Evolutionary conservation across 371 early-diverging fungal genomes (phyloP).

Genomic region (Phascolomyces articulosus): DNA sequence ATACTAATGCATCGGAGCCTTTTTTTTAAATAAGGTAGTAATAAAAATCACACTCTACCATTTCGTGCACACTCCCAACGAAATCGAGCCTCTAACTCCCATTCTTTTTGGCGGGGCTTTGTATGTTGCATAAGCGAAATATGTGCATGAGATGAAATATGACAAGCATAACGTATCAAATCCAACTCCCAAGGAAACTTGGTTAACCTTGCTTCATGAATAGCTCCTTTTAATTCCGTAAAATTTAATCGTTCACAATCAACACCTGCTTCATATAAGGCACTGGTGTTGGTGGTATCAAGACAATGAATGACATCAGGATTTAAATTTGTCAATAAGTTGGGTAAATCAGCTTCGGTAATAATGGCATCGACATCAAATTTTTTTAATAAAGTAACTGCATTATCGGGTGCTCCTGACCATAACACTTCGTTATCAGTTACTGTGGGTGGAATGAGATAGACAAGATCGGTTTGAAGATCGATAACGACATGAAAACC

Average conservation of each 20-base stretch:
- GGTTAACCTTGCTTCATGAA: conserved; percentile 24
- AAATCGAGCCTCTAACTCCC: conserved; percentile 60
- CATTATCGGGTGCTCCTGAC: conserved; percentile 50
- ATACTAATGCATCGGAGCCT: not conserved
- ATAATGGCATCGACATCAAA: conserved; percentile 58
- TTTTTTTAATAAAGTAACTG: conserved; percentile 31
- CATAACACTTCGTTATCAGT: conserved; percentile 44
- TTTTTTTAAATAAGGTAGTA: not conserved
- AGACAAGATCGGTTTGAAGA: conserved; percentile 28
- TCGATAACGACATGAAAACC: conserved; percentile 55
- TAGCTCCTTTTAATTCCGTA: not conserved
- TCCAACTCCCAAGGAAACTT: conserved; percentile 58
- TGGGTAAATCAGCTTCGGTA: conserved; percentile 21
- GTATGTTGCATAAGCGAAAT: conserved; percentile 29
- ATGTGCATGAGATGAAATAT: conserved; percentile 51
- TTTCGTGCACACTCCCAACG: conserved; percentile 54
- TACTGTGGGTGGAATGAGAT: conserved; percentile 50
- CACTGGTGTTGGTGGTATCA: conserved; percentile 19
- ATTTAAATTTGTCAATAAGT: conserved; percentile 3
- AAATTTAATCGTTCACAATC: not conserved
- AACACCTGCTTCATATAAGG: not conserved
- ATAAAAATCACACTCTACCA: conserved; percentile 29
- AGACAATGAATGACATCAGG: conserved; percentile 39
- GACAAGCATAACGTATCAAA: conserved; percentile 36
- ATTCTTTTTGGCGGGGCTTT: conserved; percentile 52